These are phyloP conservation scores for Linderniella brevidens DNA, from an alignment of 257 asterid genomes.

Conservation along the genomic window DNA sequence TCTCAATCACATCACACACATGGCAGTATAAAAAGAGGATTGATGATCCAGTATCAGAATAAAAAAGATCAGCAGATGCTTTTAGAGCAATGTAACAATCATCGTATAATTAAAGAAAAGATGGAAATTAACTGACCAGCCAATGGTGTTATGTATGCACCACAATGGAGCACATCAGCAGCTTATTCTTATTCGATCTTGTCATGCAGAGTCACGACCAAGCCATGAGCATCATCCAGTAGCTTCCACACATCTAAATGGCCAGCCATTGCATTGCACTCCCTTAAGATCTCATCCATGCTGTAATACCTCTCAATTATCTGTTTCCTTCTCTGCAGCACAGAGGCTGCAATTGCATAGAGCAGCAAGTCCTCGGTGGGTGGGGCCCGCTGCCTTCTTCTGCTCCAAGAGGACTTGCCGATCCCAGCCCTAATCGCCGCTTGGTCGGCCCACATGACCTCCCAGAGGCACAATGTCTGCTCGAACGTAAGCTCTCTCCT, in stretches of 20 bases:
- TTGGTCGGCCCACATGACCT: slow-evolving; percentile 96
- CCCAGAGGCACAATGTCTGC: slow-evolving; percentile 87
- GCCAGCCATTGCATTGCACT: slow-evolving; percentile 85
- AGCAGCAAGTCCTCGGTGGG: slow-evolving; percentile 78
- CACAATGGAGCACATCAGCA: too few species aligned
- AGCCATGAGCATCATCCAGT: slow-evolving; percentile 64
- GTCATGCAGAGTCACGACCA: slow-evolving; percentile 72
- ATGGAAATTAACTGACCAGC: too few species aligned
- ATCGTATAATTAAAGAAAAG: too few species aligned
- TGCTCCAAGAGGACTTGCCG: slow-evolving; percentile 74
- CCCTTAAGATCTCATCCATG: slow-evolving; percentile 85
- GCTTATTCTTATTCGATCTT: slow-evolving; percentile 37
- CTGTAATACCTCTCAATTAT: slow-evolving; percentile 64
- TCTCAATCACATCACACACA: too few species aligned
- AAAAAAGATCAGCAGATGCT: too few species aligned
- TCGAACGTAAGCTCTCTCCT: slow-evolving; percentile 73
- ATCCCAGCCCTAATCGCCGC: slow-evolving; percentile 75
- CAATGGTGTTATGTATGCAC: too few species aligned
- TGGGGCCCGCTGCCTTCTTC: slow-evolving; percentile 62
- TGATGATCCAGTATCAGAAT: too few species aligned
- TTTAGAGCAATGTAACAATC: too few species aligned
- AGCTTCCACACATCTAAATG: slow-evolving; percentile 87
- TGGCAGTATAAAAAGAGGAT: too few species aligned
- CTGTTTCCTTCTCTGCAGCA: slow-evolving; percentile 76
- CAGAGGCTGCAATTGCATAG: slow-evolving; percentile 86